A percentile compares a stretch with the other conserved stretches of the same genome.
Evolutionary conservation across 805 yeast species (phyloP).

Genomic region (Kluyveromyces aestuarii): DNA sequence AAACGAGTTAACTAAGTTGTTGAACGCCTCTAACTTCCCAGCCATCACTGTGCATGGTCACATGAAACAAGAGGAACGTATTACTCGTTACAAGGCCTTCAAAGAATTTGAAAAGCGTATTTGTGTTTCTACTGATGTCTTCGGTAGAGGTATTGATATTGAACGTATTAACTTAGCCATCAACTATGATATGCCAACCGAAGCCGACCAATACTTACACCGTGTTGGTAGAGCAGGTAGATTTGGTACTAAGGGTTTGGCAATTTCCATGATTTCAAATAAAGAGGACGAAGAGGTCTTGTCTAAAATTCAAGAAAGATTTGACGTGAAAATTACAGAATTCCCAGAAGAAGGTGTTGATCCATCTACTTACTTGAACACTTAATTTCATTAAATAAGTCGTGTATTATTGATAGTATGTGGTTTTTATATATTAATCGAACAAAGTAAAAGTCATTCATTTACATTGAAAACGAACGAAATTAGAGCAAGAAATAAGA

Average conservation of each 20-base stretch:
- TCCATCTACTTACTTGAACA: conserved; percentile 95
- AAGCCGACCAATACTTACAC: conserved; percentile 97
- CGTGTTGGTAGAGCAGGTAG: conserved; percentile 99
- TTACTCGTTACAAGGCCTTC: conserved; percentile 89
- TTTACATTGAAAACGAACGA: background rate
- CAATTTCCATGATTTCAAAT: conserved; percentile 79
- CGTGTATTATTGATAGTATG: background rate
- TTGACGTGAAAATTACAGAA: conserved; percentile 89
- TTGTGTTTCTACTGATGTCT: conserved; percentile 96
- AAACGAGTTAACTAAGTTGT: conserved; percentile 76
- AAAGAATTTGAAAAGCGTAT: conserved; percentile 98
- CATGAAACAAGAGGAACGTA: conserved; percentile 95
- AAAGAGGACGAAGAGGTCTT: conserved; percentile 85
- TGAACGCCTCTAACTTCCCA: conserved; percentile 91
- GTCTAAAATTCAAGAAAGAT: conserved; percentile 90
- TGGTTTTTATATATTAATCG: background rate
- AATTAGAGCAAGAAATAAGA: too few species aligned
- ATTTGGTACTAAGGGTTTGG: conserved; percentile 98
- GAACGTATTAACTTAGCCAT: conserved; percentile 97
- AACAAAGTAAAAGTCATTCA: background rate
- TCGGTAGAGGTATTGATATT: conserved; percentile 98
- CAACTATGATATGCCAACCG: conserved; percentile 92
- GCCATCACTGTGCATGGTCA: conserved; percentile 95
- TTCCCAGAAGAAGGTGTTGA: conserved; percentile 98
- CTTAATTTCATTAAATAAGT: conserved; percentile 32